Evolutionary conservation across 1,139 yeast species (phyloP), one percentile per base, ranked within the genome.

Genomic region (Schwanniomyces etchellsii): DNA sequence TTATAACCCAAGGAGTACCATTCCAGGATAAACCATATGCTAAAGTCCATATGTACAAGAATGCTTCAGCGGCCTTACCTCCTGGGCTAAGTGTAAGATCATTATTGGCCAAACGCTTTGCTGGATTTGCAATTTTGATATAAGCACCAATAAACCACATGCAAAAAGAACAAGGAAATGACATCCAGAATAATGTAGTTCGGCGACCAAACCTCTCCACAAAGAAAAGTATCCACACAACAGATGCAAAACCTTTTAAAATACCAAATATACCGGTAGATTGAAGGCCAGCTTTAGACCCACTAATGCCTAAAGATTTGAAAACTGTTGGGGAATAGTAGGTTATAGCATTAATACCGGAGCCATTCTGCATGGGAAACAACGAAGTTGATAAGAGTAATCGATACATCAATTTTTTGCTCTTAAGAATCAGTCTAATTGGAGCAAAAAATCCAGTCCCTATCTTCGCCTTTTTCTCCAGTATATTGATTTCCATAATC

Each of bases 211-310:
- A 45, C 24, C 45, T 40, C 44, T 72, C 78, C 16, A 72, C 69
- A 16, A 70, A 47, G 35, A 60, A 60, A 36, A 70, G 55, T 3
- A 72, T 65, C 64, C 73, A 64, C 9, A 60, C 35, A 13, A 70
- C 48, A 4, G 74, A 59, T 2, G 70, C 58, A 4, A 57, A 45
- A 6, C 70, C 66, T 41, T 73, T 73, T 25, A 70, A 55, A 20
- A 74, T 55, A 24, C 81, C 77, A 49, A 75, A 76, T 28, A 75
- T 63, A 35, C 81, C 81, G 4, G 82, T 76, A 10, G 80, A 69
- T 28, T 72, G 57, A 28, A 76, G 57, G 1, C 77, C 65, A 2
- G 78, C 64, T 30, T 52, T 49, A 4, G 54, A 36, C 1, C 61
- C 60, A 28, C 34, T 42, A 3, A 57, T 48, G 10, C 64, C 64